A percentile compares a stretch with the other conserved stretches of the same genome.
These are phyloP conservation scores for Xylaria polymorpha DNA, from an alignment of 2,329 filamentous ascomycete species.

Conservation along the genomic window DNA sequence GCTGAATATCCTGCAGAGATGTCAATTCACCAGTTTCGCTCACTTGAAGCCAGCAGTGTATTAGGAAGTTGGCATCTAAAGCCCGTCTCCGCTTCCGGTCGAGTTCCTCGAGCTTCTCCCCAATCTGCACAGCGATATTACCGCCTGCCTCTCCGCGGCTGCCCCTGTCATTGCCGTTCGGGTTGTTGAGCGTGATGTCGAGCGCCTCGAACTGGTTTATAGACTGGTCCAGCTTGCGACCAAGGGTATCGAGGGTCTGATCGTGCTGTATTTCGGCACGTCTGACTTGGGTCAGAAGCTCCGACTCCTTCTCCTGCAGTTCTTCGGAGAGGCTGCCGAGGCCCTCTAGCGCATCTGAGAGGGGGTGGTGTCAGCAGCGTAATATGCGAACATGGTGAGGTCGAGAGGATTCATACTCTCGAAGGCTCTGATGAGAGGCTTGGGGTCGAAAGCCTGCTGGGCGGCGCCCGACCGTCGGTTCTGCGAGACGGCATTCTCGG, in stretches of 20 bases:
- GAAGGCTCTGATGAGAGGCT: slow-evolving; percentile 95
- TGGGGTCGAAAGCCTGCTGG: slow-evolving; percentile 84
- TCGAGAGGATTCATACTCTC: slow-evolving; percentile 66
- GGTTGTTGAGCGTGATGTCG: slow-evolving; percentile 81
- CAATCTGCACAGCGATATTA: slow-evolving; percentile 93
- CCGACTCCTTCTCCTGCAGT: slow-evolving; percentile 89
- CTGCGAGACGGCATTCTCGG: slow-evolving; percentile 82
- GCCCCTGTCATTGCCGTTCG: slow-evolving; percentile 58
- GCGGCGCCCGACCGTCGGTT: slow-evolving; percentile 80
- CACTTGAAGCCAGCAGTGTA: slow-evolving; percentile 97
- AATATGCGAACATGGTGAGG: slow-evolving; percentile 8
- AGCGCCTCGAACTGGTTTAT: slow-evolving; percentile 92
- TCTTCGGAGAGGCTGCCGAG: slow-evolving; percentile 81
- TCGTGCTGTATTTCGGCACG: slow-evolving; percentile 93
- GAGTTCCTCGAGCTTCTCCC: slow-evolving; percentile 91
- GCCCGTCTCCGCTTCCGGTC: slow-evolving; percentile 91
- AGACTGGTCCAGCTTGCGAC: slow-evolving; percentile 89
- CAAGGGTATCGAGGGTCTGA: slow-evolving; percentile 87
- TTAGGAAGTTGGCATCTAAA: slow-evolving; percentile 91
- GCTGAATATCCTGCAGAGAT: slow-evolving; percentile 87
- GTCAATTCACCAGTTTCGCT: slow-evolving; percentile 88
- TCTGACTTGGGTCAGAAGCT: slow-evolving; percentile 88
- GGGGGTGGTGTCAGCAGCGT: slow-evolving; percentile 48
- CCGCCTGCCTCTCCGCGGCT: slow-evolving; percentile 72
- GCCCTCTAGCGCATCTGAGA: slow-evolving; percentile 71